Conservation (phyloP, 148 eudicot genomes). For the Rhododendron williamsianum region DNA sequence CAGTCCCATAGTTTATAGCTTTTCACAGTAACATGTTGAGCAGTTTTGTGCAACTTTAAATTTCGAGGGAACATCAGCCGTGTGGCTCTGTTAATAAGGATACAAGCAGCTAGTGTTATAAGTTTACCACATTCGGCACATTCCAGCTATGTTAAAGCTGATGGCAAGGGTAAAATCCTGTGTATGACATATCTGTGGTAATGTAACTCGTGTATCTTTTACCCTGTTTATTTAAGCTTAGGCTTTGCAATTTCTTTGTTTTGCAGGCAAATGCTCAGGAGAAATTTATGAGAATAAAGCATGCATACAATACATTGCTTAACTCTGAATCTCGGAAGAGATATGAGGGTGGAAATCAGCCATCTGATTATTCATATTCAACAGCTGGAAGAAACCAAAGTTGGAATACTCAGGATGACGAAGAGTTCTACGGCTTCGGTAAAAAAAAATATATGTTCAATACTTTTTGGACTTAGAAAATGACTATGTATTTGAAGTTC, state of each 20-base stretch:
- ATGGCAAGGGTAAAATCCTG: neutral
- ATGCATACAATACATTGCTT: constrained; percentile 83
- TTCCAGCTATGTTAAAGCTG: neutral
- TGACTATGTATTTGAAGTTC: neutral
- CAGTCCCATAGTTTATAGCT: neutral
- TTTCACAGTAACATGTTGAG: neutral
- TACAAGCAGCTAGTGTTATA: neutral
- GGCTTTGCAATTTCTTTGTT: constrained; percentile 1
- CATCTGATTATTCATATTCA: constrained; percentile 54
- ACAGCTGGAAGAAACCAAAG: constrained; percentile 49
- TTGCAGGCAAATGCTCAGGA: constrained; percentile 82
- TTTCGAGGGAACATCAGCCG: neutral
- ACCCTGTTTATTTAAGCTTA: neutral
- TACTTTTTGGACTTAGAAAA: neutral
- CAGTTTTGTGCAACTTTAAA: neutral
- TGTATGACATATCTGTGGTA: neutral
- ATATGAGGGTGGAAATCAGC: constrained; percentile 42
- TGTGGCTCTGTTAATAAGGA: neutral
- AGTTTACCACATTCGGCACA: neutral
- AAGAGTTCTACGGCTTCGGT: constrained; percentile 97
- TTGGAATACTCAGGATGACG: constrained; percentile 48
- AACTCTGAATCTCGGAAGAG: constrained; percentile 61
- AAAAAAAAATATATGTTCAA: constrained; percentile 12
- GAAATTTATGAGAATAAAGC: constrained; percentile 96
- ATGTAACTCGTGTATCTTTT: neutral